Evolutionary conservation across 345 rosid species (phyloP).

Genomic region (Pelargonium nanum): DNA sequence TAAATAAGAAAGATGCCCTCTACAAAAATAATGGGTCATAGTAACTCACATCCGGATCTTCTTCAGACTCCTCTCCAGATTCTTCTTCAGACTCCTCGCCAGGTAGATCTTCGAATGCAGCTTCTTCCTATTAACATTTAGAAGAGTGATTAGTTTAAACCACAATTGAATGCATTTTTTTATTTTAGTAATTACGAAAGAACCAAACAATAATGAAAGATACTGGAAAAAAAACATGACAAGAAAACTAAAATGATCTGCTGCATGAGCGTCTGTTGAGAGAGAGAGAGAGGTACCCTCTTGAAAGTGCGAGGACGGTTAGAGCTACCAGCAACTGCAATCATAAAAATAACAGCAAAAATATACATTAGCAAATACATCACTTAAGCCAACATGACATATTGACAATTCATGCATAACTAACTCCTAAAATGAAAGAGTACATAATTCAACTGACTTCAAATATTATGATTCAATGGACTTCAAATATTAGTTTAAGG

Average conservation of each 20-base stretch:
- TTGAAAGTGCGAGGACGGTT: slow-evolving; percentile 75
- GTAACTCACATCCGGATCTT: slow-evolving; percentile 38
- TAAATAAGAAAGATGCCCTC: background rate
- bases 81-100: slow-evolving; percentile 41
- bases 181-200: background rate
- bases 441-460: background rate
- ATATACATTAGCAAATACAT: background rate
- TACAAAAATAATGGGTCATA: slow-evolving; percentile 12
- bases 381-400: background rate
- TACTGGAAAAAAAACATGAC: background rate
- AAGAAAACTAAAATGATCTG: background rate
- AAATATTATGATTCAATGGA: too few species aligned
- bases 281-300: slow-evolving; percentile 30
- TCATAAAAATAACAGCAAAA: slow-evolving; percentile 5
- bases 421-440: too few species aligned
- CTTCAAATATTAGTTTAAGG: background rate
- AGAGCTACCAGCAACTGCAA: slow-evolving; percentile 83
- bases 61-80: slow-evolving; percentile 59
- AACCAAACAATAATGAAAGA: background rate
- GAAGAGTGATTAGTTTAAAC: background rate
- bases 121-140: slow-evolving; percentile 36
- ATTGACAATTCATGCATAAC: too few species aligned
- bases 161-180: background rate
- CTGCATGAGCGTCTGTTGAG: background rate
- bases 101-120: slow-evolving; percentile 37